Base-by-base conservation (phyloP, 208 protist species). In the Porcisia deanei region DNA sequence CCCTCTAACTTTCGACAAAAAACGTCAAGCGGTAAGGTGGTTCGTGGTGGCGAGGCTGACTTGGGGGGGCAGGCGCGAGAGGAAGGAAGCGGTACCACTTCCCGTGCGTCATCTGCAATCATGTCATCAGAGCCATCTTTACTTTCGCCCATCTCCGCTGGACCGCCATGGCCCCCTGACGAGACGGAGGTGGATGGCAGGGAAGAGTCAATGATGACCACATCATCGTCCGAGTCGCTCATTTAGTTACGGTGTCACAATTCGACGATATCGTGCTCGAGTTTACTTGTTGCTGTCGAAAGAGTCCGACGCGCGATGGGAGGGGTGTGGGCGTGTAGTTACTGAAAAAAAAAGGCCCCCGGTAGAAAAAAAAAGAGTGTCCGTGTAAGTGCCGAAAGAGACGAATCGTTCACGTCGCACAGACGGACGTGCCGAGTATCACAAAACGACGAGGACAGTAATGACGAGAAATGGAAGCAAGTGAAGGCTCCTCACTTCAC, bases 121-220 rank as follows among this genome's bases (percentile, higher is more conserved):
- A 7, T 22, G 22, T 10, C 63, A 52, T 49, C 41, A 2, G 25
- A 47, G 22, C 47, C 9, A 9, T 52, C 41, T 16, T 20, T 67
- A 49, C 69, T 69, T 8, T 61, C 65, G 41, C 49, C 61, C 9
- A 54, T n/a, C 3, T 30, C 45, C 20, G 25, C 20, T 1, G 34
- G 5, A 9, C 30, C 54, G 25, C 66, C 66, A 10, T 25, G 6
- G 66, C 45, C 9, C 47, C 47, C 12, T 5, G 63, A 52, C 22
- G 70, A 54, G 3, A 0, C 30, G 2, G 43, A n/a, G 7, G 59
- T 68, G 41, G 71, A 68, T 10, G 71, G 45, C 41, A 67, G 73
- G 45, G 77, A 73, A 6, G 77, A 82, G 77, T 82, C 77, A 54
- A 84, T 74, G 39, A 84, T 57, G 43, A 75, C 65, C n/a, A 80